Percentiles rank a stretch among this genome's conserved stretches.
phyloP scores from a whole-genome alignment of 1,284 basidiomycete species.

The Trichosporon coremiiforme region DNA sequence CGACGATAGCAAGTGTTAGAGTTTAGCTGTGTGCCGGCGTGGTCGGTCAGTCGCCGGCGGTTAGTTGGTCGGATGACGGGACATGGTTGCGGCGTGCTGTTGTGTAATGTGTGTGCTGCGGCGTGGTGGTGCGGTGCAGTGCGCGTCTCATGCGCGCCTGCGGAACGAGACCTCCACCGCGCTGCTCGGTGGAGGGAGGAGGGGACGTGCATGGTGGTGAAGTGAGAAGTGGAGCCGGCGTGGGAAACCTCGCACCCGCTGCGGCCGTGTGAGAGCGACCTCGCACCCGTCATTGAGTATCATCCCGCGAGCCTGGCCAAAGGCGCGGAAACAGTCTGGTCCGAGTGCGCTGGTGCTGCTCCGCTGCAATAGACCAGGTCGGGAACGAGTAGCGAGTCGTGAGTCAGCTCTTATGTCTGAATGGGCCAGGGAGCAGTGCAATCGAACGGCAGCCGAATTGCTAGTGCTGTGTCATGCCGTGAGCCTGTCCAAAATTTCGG shows the following conservation, averaged over 20 bases:
- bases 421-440: neutral
- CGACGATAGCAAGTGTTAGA: neutral
- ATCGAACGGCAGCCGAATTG: neutral
- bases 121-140: neutral
- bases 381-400: neutral
- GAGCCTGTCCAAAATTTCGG: neutral
- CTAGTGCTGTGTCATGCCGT: neutral
- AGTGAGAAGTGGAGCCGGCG: neutral
- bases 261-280: neutral
- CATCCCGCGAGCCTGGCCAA: neutral
- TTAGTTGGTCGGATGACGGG: neutral
- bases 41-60: neutral
- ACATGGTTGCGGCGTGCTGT: neutral
- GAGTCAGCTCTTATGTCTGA: neutral
- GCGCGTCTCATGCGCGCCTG: neutral
- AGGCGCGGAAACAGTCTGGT: neutral
- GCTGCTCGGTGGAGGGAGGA: neutral
- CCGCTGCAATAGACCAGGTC: too few species aligned
- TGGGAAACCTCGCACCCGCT: neutral
- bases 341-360: neutral
- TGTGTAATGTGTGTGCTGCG: constrained; percentile 6
- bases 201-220: neutral
- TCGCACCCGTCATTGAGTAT: neutral
- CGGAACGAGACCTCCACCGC: neutral
- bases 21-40: neutral